Base-by-base conservation (phyloP, 768 basidiomycete genomes). In the Boletus tylopilopsis region DNA sequence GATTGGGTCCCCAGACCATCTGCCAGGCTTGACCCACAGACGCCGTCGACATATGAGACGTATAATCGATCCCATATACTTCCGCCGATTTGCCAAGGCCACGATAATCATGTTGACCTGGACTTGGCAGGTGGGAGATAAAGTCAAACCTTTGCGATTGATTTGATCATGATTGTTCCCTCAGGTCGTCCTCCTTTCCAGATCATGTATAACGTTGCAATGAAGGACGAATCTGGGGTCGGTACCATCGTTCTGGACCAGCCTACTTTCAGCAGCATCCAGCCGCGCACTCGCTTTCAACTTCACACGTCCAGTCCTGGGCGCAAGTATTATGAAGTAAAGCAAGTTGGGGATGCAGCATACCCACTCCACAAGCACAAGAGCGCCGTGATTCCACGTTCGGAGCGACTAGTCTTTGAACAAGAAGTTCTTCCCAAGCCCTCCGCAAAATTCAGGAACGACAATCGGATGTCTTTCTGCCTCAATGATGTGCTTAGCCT, bases 141-240 rank as follows among this genome's bases (percentile, higher is more conserved):
- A 61, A 18, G 15, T 36, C 34, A 30, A 24, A 38, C 9, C 4
- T 45, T 25, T 23, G n/a, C 2, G 10, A 37, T n/a, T 32, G 2
- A 24, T 40, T 24, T 34, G 16, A 34, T 21, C 44, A 36, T 24
- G 29, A 52, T 42, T 13, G 22, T 41, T 40, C 27, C 10, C 15
- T 12, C 58, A 89, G 94, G 94, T 43, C 82, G 84, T 19, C 84
- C 91, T n/a, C 94, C 94, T 0, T 97, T 94, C 79, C 86, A 95
- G 64, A 84, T 95, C 54, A 85, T 81, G 78, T 96, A 94, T 68
- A 88, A 90, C 56, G 81, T 92, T 46, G 90, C 86, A 1, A 78
- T 80, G 63, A 77, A 84, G 44, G 76, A 73, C 45, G 86, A 85
- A 9, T 71, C 73, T 16, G 87, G 89, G 5, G 84, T 85, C 9